These are phyloP conservation scores for Ophiostoma sp. DNA, from an alignment of 2,329 filamentous ascomycete species.

Conservation along the genomic window DNA sequence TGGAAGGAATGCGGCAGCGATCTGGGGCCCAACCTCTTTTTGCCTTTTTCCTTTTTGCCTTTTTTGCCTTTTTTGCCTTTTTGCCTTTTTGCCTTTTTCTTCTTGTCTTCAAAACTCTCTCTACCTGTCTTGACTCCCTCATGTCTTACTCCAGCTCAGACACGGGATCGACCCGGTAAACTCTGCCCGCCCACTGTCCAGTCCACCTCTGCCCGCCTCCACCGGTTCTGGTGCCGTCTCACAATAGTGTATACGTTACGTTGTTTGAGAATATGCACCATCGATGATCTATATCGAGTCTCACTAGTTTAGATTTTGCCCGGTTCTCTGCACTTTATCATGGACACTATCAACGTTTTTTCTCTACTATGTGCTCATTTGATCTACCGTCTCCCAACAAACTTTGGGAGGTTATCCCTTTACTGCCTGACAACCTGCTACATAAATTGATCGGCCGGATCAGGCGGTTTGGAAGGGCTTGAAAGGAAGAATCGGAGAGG, in stretches of 20 bases:
- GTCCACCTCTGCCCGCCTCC: neutral
- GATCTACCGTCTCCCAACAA: neutral
- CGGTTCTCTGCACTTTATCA: neutral
- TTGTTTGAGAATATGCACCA: constrained; percentile 1
- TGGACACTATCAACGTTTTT: neutral
- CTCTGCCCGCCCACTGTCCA: constrained; percentile 2
- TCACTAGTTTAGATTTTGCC: neutral
- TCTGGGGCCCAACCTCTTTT: neutral
- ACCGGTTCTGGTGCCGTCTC: neutral
- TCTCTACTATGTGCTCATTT: neutral
- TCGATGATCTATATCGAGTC: neutral
- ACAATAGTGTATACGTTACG: neutral
- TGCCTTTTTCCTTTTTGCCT: no score
- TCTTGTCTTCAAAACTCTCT: neutral
- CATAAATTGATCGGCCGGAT: neutral
- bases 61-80: neutral
- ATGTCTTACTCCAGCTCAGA: neutral
- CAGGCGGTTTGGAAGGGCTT: neutral
- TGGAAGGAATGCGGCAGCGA: neutral
- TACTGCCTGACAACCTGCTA: neutral
- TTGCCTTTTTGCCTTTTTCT: no score
- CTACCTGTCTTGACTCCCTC: neutral
- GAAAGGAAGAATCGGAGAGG: neutral
- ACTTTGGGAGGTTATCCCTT: neutral
- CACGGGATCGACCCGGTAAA: constrained; percentile 2